Evolutionary conservation across 805 yeast species (phyloP).

Genomic region (Candida ovalis): DNA sequence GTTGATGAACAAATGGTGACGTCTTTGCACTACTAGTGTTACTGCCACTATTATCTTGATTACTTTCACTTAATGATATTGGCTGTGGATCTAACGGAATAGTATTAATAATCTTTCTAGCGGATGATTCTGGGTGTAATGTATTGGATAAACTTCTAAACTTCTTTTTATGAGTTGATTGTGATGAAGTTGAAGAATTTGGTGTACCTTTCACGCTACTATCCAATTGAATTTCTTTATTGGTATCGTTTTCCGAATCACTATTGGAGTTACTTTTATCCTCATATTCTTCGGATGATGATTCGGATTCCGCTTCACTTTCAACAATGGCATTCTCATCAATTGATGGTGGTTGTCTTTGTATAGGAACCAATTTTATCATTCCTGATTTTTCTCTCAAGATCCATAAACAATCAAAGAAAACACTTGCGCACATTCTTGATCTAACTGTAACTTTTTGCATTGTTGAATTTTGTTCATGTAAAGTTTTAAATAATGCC

Average conservation of each 20-base stretch:
- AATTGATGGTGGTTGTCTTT: slow-evolving; percentile 12
- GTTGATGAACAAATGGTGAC: neutral
- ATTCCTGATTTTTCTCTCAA: slow-evolving; percentile 86
- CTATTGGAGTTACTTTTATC: slow-evolving; percentile 13
- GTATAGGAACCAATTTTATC: slow-evolving; percentile 51
- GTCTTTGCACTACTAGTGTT: slow-evolving; percentile 12
- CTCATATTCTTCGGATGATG: slow-evolving; percentile 14
- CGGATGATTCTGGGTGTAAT: slow-evolving; percentile 64
- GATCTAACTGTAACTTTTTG: slow-evolving; percentile 61
- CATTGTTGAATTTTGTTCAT: slow-evolving; percentile 43
- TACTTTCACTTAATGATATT: slow-evolving; percentile 37
- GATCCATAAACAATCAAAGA: slow-evolving; percentile 85
- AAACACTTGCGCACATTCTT: slow-evolving; percentile 88
- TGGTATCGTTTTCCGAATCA: slow-evolving; percentile 25
- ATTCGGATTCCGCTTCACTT: slow-evolving; percentile 25
- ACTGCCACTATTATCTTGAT: slow-evolving; percentile 21
- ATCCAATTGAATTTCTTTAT: slow-evolving; percentile 20
- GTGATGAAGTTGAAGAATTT: slow-evolving; percentile 18
- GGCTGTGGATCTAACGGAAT: slow-evolving; percentile 85
- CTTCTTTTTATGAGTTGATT: slow-evolving; percentile 28
- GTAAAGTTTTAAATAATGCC: slow-evolving; percentile 73
- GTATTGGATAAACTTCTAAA: slow-evolving; percentile 51
- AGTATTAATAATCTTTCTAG: slow-evolving; percentile 69
- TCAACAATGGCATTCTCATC: slow-evolving; percentile 27
- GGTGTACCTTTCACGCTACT: slow-evolving; percentile 18